These are phyloP conservation scores for Prunus persica DNA, from an alignment of 306 rosid genomes.

Conservation along the genomic window DNA sequence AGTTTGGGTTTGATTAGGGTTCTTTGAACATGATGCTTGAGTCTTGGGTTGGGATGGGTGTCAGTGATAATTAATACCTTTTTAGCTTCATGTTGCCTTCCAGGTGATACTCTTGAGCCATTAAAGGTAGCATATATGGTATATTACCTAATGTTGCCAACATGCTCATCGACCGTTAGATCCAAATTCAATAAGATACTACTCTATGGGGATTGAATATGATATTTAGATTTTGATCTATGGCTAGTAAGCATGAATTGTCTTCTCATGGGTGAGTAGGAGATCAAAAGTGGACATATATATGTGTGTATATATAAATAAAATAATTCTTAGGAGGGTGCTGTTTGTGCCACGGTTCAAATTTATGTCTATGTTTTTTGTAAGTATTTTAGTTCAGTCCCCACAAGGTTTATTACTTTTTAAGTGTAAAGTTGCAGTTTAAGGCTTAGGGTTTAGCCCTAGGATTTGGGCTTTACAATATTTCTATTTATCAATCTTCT, in stretches of 20 bases:
- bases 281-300: too few species aligned
- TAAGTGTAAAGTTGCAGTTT: neutral
- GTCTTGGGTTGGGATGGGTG: too few species aligned
- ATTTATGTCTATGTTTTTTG: too few species aligned
- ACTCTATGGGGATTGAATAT: neutral
- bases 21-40: neutral
- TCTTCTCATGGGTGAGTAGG: too few species aligned
- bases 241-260: neutral
- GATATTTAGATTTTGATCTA: neutral
- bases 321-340: too few species aligned
- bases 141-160: neutral
- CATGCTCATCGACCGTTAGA: neutral
- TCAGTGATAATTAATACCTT: neutral
- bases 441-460: neutral
- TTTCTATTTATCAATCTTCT: neutral
- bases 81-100: neutral
- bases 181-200: neutral
- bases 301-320: too few species aligned
- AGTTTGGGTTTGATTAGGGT: neutral
- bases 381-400: too few species aligned
- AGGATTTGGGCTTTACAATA: neutral
- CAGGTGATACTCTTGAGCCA: neutral
- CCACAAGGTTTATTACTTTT: neutral
- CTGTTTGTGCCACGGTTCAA: too few species aligned
- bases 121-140: neutral